These are phyloP conservation scores for Euphrasia arctica DNA, from an alignment of 305 asterid genomes.

Conservation along the genomic window DNA sequence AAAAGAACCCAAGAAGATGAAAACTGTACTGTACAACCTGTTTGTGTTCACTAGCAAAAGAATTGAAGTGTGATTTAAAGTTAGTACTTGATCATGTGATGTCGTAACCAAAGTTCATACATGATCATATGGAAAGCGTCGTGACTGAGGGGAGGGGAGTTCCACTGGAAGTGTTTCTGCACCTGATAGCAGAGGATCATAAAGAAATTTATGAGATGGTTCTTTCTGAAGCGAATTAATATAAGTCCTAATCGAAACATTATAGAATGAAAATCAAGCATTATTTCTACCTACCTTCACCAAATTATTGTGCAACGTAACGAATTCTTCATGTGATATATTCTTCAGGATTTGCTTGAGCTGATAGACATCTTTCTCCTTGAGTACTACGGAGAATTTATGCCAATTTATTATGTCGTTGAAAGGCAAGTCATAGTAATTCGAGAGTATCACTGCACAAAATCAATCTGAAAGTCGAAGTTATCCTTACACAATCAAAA, in stretches of 20 bases:
- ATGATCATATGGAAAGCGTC: slow-evolving; percentile 94
- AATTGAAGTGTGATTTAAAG: slow-evolving; percentile 18
- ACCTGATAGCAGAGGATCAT: slow-evolving; percentile 38
- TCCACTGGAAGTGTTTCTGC: slow-evolving; percentile 95
- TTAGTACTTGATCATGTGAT: slow-evolving; percentile 79
- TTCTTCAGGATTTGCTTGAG: slow-evolving; percentile 86
- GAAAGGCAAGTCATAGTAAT: slow-evolving; percentile 94
- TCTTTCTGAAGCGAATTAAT: too few species aligned
- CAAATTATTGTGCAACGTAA: slow-evolving; percentile 71
- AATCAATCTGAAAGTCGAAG: too few species aligned
- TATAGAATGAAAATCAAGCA: neutral
- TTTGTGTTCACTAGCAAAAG: slow-evolving; percentile 20
- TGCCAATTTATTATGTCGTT: slow-evolving; percentile 82
- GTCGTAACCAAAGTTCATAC: slow-evolving; percentile 97
- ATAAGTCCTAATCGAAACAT: neutral
- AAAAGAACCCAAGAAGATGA: slow-evolving; percentile 16
- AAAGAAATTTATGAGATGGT: too few species aligned
- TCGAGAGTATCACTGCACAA: slow-evolving; percentile 84
- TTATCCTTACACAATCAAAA: too few species aligned
- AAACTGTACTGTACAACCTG: slow-evolving; percentile 30
- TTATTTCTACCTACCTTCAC: slow-evolving; percentile 54
- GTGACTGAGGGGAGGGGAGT: slow-evolving; percentile 63
- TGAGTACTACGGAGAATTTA: slow-evolving; percentile 68
- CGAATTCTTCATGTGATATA: slow-evolving; percentile 65
- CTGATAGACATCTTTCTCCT: slow-evolving; percentile 87